A percentile compares a stretch with the other conserved stretches of the same genome.
These are phyloP conservation scores for Escovopsis weberi DNA, from an alignment of 2,329 filamentous ascomycete genomes.

Conservation along the genomic window DNA sequence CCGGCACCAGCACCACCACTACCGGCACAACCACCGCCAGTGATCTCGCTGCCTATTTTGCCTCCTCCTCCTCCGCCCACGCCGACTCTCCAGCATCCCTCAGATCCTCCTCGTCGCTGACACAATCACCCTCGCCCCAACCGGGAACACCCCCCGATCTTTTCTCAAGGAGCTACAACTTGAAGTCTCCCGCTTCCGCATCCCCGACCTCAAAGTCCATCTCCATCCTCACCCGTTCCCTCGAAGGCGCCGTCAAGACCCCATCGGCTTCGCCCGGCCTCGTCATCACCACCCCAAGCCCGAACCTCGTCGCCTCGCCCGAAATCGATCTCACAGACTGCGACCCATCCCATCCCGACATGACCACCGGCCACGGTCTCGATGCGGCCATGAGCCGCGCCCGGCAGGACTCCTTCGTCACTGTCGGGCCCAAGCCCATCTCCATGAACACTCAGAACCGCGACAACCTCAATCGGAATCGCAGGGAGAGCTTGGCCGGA, in stretches of 20 bases:
- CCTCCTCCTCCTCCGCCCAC: constrained; percentile 9
- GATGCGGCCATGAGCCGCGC: constrained; percentile 41
- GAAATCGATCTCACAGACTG: constrained; percentile 15
- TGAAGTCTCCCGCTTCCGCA: constrained; percentile 7
- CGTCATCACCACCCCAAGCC: constrained; percentile 11
- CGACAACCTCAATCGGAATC: constrained; percentile 40
- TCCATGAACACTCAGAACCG: constrained; percentile 51
- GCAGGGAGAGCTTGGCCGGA: constrained; percentile 48
- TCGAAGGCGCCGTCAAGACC: constrained; percentile 10
- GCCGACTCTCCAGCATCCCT: constrained; percentile 21
- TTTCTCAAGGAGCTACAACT: constrained; percentile 11
- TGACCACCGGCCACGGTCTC: constrained; percentile 45
- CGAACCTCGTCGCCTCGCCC: constrained; percentile 11
- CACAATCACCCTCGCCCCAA: constrained; percentile 23
- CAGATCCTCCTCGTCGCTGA: constrained; percentile 20
- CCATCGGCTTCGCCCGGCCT: constrained; percentile 12
- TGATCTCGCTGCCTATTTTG: constrained; percentile 7
- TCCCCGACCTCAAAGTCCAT: constrained; percentile 21
- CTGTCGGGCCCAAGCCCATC: constrained; percentile 50
- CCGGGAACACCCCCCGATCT: constrained; percentile 17
- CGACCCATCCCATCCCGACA: constrained; percentile 24
- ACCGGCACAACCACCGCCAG: background rate
- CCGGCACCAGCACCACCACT: background rate
- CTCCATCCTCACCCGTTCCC: constrained; percentile 14
- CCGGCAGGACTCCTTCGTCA: constrained; percentile 52